Conservation (phyloP, 1,284 basidiomycete species). For the Sutorius eximius region DNA sequence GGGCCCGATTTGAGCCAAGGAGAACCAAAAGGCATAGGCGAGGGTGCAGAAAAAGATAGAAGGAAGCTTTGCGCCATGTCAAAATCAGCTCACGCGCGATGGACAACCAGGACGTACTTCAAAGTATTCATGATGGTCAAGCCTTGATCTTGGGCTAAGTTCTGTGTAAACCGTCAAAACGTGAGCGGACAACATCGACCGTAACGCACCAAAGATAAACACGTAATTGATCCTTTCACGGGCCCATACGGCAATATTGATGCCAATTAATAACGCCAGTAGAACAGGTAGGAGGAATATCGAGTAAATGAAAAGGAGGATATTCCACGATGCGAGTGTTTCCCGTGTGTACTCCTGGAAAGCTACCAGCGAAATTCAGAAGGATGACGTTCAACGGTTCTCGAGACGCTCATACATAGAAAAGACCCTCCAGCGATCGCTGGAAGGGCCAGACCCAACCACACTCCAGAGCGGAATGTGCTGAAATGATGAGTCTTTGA, state of each 20-base stretch:
- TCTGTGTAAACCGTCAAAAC: slow-evolving; percentile 45
- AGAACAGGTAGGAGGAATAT: slow-evolving; percentile 74
- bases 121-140: slow-evolving; percentile 84
- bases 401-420: slow-evolving; percentile 49
- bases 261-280: slow-evolving; percentile 76
- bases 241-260: slow-evolving; percentile 83
- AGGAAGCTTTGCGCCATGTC: slow-evolving; percentile 57
- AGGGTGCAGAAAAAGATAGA: slow-evolving; percentile 74
- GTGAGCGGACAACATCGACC: not conserved
- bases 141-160: slow-evolving; percentile 71
- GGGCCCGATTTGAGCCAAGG: slow-evolving; percentile 64
- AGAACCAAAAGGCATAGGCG: slow-evolving; percentile 81
- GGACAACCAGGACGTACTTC: slow-evolving; percentile 49
- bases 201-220: slow-evolving; percentile 79
- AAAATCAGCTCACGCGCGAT: not conserved
- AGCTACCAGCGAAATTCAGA: slow-evolving; percentile 41
- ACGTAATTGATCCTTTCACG: slow-evolving; percentile 81
- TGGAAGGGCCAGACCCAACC: slow-evolving; percentile 76
- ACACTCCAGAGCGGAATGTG: slow-evolving; percentile 75
- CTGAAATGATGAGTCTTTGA: slow-evolving; percentile 77
- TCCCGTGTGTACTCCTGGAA: slow-evolving; percentile 56
- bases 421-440: slow-evolving; percentile 70
- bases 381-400: not conserved
- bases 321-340: slow-evolving; percentile 71
- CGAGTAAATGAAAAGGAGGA: slow-evolving; percentile 78